Base-by-base conservation (phyloP, 2,329 filamentous ascomycete species). In the Colletotrichum phormii region DNA sequence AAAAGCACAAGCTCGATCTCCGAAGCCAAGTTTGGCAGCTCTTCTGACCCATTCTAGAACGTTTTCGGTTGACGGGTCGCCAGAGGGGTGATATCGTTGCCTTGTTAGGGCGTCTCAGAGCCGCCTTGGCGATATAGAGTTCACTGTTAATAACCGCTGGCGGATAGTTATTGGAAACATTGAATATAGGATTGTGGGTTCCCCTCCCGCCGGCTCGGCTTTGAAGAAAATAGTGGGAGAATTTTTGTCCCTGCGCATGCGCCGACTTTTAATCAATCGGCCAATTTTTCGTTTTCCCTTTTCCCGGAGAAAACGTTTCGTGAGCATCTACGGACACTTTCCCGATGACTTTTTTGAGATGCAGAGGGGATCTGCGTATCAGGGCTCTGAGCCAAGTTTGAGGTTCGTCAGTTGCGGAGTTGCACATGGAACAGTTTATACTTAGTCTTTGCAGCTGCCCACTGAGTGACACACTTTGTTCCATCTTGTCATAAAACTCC, bases 341-440 rank as follows among this genome's bases (percentile, higher is more conserved):
- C n/a, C n/a, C 26, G 33, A 54, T 5, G 37, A 31, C 26, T 42
- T 42, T 42, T 6, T 4, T 12, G 42, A 31, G 49, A 13, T 59
- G 59, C 65, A 46, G 54, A 59, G 70, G 70, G 18, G 18, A 69
- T 69, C 59, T 55, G 24, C 70, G 70, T 69, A 46, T 72, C 70
- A 59, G 57, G 29, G 24, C 11, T n/a, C 11, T 22, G n/a, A 54
- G 69, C 35, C 65, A 49, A 64, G 59, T 70, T 55, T 55, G 33
- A 49, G 12, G 54, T 54, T 69, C 49, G 7, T 35, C 26, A 12
- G 37, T 46, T 59, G 62, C 33, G 59, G 65, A 72, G 29, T 55
- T 22, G 59, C 42, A 49, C 26, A 29, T 29, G 33, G 70, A 55
- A 64, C 42, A 29, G n/a, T 15, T 18, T 5, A 26, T 42, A 24